A percentile compares a stretch with the other conserved stretches of the same genome.
Evolutionary conservation across 495 filamentous ascomycete species (phyloP).

Genomic region (Aspergillus biplanus): DNA sequence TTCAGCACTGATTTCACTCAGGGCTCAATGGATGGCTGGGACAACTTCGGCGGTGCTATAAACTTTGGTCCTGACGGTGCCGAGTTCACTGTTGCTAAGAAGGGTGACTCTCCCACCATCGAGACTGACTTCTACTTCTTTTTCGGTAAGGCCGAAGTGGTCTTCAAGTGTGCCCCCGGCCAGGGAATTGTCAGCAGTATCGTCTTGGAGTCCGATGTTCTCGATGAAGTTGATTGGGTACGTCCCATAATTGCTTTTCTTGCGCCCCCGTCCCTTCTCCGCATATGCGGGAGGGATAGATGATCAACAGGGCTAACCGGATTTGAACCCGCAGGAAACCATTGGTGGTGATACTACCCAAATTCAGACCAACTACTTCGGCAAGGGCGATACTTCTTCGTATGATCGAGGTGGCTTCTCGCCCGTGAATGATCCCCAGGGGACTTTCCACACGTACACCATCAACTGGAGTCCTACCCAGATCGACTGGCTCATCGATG

Average conservation of each 20-base stretch:
- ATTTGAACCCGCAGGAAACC: constrained; percentile 37
- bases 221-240: constrained; percentile 97
- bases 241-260: constrained; percentile 35
- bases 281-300: constrained; percentile 6
- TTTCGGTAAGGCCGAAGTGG: constrained; percentile 72
- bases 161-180: constrained; percentile 73
- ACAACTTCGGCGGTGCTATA: constrained; percentile 60
- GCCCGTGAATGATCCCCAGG: constrained; percentile 64
- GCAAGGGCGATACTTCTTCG: constrained; percentile 78
- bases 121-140: constrained; percentile 76
- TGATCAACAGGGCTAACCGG: constrained; percentile 14
- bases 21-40: constrained; percentile 61
- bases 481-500: constrained; percentile 81
- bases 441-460: constrained; percentile 77
- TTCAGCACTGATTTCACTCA: constrained; percentile 69
- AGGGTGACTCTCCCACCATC: constrained; percentile 75
- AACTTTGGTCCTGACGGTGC: constrained; percentile 57
- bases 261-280: background rate
- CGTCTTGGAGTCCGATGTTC: constrained; percentile 83
- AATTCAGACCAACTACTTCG: constrained; percentile 93
- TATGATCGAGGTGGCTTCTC: constrained; percentile 75
- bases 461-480: constrained; percentile 78
- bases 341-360: constrained; percentile 64
- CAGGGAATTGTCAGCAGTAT: constrained; percentile 78
- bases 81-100: constrained; percentile 71